Evolutionary conservation across 129 eudicot genomes (phyloP).

Genomic region (Saussurea involucrata): DNA sequence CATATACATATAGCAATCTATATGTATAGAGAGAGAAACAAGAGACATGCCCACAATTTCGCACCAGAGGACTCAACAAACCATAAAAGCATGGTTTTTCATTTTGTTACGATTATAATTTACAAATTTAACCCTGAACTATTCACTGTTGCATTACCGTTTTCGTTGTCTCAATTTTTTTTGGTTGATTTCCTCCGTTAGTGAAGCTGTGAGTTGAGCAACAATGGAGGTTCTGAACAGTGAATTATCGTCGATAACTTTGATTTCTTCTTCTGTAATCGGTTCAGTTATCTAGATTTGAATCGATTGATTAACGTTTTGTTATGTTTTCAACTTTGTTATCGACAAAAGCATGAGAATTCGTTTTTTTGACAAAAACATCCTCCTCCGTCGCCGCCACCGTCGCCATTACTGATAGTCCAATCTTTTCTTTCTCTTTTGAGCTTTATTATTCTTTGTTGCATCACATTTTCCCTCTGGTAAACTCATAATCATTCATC

Average conservation of each 20-base stretch:
- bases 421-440: too few species aligned
- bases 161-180: background rate
- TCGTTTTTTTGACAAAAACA: too few species aligned
- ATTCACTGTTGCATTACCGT: background rate
- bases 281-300: background rate
- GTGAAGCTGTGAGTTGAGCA: background rate
- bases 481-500: background rate
- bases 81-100: constrained; percentile 1
- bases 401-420: background rate
- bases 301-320: background rate
- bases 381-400: background rate
- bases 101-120: background rate
- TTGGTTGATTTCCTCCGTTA: background rate
- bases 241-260: background rate
- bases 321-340: background rate
- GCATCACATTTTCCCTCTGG: too few species aligned
- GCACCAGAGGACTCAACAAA: constrained; percentile 53
- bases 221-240: constrained; percentile 1
- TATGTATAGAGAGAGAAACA: constrained; percentile 31
- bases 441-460: too few species aligned
- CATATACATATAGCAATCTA: background rate
- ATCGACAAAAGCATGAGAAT: background rate
- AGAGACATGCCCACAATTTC: constrained; percentile 53
- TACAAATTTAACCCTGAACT: constrained; percentile 18
- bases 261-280: background rate